Conservation (phyloP, 208 protist species). For the Acanthamoeba comandoni region DNA sequence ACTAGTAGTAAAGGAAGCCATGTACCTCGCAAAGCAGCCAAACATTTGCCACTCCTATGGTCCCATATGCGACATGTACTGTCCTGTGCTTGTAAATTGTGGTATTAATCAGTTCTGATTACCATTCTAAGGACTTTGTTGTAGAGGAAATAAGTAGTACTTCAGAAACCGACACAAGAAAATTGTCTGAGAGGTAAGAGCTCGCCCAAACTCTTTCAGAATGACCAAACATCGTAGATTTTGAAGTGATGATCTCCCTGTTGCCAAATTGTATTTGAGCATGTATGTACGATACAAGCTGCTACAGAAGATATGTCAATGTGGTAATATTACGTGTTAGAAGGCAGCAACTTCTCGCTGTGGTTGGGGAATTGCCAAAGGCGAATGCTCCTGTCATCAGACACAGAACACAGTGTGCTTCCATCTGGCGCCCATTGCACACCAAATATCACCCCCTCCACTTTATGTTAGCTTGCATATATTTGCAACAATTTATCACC, state of each 20-base stretch:
- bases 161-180: conserved; percentile 33
- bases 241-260: too few relatives aligned
- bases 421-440: conserved; percentile 37
- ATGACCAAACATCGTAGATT: conserved; percentile 39
- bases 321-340: neutral
- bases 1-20: neutral
- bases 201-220: conserved; percentile 45
- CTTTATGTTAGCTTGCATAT: neutral
- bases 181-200: neutral
- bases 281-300: neutral
- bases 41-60: neutral
- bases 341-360: neutral
- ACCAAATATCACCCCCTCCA: conserved; percentile 56
- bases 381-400: conserved; percentile 43
- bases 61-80: conserved; percentile 60
- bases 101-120: too few relatives aligned
- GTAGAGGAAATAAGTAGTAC: neutral
- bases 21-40: conserved; percentile 27
- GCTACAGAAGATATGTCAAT: too few relatives aligned
- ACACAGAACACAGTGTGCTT: neutral
- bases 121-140: too few relatives aligned
- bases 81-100: conserved; percentile 7
- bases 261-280: too few relatives aligned
- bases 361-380: conserved; percentile 26
- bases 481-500: too few relatives aligned